Percentiles rank a stretch among this genome's conserved stretches.
Conservation (phyloP, 345 rosid species). For the Aquilaria malaccensis region DNA sequence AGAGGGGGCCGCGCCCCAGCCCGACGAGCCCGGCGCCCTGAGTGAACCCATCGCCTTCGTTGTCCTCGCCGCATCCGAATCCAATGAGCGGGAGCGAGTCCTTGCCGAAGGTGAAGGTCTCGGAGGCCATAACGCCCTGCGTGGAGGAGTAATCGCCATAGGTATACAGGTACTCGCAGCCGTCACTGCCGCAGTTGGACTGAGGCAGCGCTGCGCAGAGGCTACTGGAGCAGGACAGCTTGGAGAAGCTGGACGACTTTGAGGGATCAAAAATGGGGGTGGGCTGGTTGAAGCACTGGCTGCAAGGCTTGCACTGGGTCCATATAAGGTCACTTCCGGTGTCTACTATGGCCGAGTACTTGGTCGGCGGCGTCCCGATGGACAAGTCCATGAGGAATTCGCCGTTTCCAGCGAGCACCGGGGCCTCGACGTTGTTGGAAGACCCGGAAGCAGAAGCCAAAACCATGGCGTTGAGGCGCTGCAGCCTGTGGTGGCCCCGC, state of each 20-base stretch:
- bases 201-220: slow-evolving; percentile 52
- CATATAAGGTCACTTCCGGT: slow-evolving; percentile 92
- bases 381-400: slow-evolving; percentile 72
- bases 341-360: slow-evolving; percentile 66
- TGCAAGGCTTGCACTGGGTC: slow-evolving; percentile 94
- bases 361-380: slow-evolving; percentile 57
- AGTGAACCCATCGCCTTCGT: slow-evolving; percentile 74
- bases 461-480: slow-evolving; percentile 42
- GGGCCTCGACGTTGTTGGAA: slow-evolving; percentile 27
- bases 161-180: slow-evolving; percentile 63
- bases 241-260: slow-evolving; percentile 57
- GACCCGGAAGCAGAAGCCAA: slow-evolving; percentile 25
- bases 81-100: slow-evolving; percentile 42
- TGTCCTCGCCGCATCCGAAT: slow-evolving; percentile 83
- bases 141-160: slow-evolving; percentile 94
- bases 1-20: slow-evolving; percentile 73
- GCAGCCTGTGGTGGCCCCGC: slow-evolving; percentile 56
- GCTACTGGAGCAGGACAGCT: slow-evolving; percentile 46
- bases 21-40: slow-evolving; percentile 92
- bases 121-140: slow-evolving; percentile 54
- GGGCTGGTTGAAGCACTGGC: slow-evolving; percentile 60
- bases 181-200: slow-evolving; percentile 25
- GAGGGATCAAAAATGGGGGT: slow-evolving; percentile 71
- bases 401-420: slow-evolving; percentile 63
- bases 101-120: slow-evolving; percentile 63